These are phyloP conservation scores for Melastoma candidum DNA, from an alignment of 441 rosid species.

Conservation along the genomic window DNA sequence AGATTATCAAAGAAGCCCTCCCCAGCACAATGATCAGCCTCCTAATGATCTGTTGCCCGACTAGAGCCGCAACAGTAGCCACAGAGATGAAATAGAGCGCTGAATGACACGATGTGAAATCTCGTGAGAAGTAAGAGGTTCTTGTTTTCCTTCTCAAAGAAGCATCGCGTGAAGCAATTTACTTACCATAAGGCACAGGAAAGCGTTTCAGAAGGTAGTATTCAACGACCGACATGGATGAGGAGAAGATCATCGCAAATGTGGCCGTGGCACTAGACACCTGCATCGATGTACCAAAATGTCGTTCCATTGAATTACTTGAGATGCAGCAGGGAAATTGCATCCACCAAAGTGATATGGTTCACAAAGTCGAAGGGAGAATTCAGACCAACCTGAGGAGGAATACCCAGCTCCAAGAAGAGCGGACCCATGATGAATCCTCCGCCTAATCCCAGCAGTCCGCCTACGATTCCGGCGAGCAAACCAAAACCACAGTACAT, in stretches of 20 bases:
- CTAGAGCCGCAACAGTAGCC: background rate
- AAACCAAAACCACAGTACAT: slow-evolving; percentile 39
- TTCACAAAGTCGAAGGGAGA: background rate
- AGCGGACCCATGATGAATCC: slow-evolving; percentile 77
- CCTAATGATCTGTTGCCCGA: slow-evolving; percentile 9
- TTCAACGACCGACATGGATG: slow-evolving; percentile 8
- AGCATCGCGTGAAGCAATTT: too few species aligned
- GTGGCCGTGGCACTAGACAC: slow-evolving; percentile 4
- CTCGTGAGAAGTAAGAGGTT: too few species aligned
- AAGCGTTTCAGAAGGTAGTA: slow-evolving; percentile 8
- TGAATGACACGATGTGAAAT: background rate
- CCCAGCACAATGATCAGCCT: slow-evolving; percentile 7
- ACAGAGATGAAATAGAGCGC: slow-evolving; percentile 10
- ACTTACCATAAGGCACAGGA: slow-evolving; percentile 1
- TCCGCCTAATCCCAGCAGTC: slow-evolving; percentile 65
- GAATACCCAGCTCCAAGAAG: slow-evolving; percentile 62
- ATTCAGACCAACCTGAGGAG: slow-evolving; percentile 41
- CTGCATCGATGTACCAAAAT: background rate
- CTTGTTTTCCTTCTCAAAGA: too few species aligned
- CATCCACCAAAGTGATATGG: too few species aligned
- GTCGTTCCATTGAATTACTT: too few species aligned
- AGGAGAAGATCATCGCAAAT: slow-evolving; percentile 1
- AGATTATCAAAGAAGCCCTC: slow-evolving; percentile 14
- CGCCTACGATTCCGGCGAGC: slow-evolving; percentile 58
- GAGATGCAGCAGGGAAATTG: too few species aligned